A percentile compares a stretch with the other conserved stretches of the same genome.
Conservation (phyloP, 345 rosid species). For the Aethionema arabicum region DNA sequence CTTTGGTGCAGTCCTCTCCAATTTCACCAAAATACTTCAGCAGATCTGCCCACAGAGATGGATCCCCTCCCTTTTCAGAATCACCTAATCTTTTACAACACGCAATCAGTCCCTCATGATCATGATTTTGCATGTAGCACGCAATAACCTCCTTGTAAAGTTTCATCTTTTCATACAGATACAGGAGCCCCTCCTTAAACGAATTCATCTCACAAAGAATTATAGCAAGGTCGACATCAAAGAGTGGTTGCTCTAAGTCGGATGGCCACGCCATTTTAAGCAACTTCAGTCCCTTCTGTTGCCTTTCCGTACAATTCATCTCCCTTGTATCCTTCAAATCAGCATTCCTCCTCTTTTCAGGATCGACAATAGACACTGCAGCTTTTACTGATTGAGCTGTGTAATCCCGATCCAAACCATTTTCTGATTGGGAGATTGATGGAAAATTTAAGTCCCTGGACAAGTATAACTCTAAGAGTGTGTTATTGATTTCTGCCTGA, state of each 20-base stretch:
- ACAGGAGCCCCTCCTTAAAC: constrained; percentile 80
- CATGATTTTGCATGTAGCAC: constrained; percentile 97
- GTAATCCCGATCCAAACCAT: constrained; percentile 48
- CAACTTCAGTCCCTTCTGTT: constrained; percentile 67
- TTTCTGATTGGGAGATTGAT: constrained; percentile 57
- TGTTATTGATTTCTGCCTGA: constrained; percentile 91
- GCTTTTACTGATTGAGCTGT: constrained; percentile 44
- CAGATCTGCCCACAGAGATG: constrained; percentile 98
- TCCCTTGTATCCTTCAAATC: constrained; percentile 39
- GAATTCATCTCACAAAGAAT: constrained; percentile 95
- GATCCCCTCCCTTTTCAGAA: constrained; percentile 89
- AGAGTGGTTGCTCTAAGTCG: constrained; percentile 86
- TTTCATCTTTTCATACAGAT: constrained; percentile 94
- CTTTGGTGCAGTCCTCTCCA: constrained; percentile 97
- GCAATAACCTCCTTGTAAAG: constrained; percentile 94
- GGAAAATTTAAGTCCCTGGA: constrained; percentile 91
- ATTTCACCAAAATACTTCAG: constrained; percentile 96
- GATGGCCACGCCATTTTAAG: constrained; percentile 79
- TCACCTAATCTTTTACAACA: constrained; percentile 96
- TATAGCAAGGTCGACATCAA: constrained; percentile 96
- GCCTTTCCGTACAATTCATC: constrained; percentile 56
- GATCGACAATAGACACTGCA: constrained; percentile 37
- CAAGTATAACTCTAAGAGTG: constrained; percentile 86
- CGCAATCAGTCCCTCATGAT: constrained; percentile 89
- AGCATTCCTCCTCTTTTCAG: constrained; percentile 45